Evolutionary conservation across 2,329 filamentous ascomycete genomes (phyloP).

Genomic region (Neofusicoccum ribis): DNA sequence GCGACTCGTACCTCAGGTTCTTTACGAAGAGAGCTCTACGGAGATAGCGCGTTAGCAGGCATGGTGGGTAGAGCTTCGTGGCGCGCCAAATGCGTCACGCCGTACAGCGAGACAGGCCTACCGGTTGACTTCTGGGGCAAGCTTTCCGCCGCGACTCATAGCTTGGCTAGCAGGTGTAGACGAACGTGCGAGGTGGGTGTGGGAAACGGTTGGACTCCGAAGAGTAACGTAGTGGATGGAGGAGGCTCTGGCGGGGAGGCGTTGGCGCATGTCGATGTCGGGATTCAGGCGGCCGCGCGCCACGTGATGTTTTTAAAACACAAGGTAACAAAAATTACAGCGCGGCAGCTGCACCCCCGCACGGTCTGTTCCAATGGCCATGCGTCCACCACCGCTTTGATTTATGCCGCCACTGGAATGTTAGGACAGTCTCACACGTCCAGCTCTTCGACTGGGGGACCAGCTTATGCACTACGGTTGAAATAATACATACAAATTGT

Average conservation of each 20-base stretch:
- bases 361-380: too few relatives aligned
- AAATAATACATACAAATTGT: too few relatives aligned
- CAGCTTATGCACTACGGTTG: too few relatives aligned
- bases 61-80: constrained; percentile 23
- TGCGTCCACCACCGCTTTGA: too few relatives aligned
- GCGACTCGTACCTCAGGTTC: constrained; percentile 78
- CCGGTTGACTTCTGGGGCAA: constrained; percentile 99
- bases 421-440: too few relatives aligned
- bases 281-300: neutral
- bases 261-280: constrained; percentile 12
- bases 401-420: too few relatives aligned
- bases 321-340: neutral
- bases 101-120: constrained; percentile 48
- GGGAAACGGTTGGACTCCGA: constrained; percentile 21
- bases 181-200: constrained; percentile 20
- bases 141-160: constrained; percentile 96
- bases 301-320: neutral
- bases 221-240: constrained; percentile 17
- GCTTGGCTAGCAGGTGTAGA: constrained; percentile 52
- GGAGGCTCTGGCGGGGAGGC: constrained; percentile 15
- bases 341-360: too few relatives aligned
- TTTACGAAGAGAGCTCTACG: constrained; percentile 98
- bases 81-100: constrained; percentile 19
- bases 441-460: too few relatives aligned
- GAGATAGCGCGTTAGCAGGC: constrained; percentile 29